Conservation (phyloP, 345 rosid species). For the Clausena lansium region DNA sequence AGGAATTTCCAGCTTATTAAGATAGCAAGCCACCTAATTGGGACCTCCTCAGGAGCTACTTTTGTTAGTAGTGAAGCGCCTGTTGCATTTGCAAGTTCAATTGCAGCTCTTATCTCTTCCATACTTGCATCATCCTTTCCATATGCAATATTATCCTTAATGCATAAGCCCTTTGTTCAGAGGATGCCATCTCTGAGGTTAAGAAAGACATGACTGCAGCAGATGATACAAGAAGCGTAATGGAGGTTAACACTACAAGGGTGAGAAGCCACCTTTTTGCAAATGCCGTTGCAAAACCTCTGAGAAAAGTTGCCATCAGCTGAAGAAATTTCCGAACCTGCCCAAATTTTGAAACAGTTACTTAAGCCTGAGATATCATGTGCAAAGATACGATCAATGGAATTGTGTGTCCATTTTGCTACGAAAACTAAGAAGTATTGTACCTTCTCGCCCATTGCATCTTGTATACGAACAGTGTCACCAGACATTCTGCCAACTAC, state of each 20-base stretch:
- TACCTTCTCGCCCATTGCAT: constrained; percentile 97
- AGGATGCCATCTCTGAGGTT: constrained; percentile 57
- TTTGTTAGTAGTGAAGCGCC: constrained; percentile 19
- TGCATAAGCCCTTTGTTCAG: constrained; percentile 65
- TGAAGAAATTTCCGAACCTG: constrained; percentile 87
- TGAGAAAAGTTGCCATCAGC: constrained; percentile 64
- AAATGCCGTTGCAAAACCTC: constrained; percentile 74
- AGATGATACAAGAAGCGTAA: constrained; percentile 62
- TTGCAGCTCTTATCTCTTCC: constrained; percentile 62
- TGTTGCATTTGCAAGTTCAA: constrained; percentile 71
- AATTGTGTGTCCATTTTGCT: not conserved
- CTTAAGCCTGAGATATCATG: not conserved
- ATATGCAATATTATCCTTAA: constrained; percentile 66
- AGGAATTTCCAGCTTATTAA: constrained; percentile 79
- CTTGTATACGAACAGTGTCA: constrained; percentile 84
- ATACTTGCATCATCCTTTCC: constrained; percentile 68
- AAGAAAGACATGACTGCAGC: constrained; percentile 53
- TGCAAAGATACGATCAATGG: not conserved
- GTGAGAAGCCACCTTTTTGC: constrained; percentile 80
- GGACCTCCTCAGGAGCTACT: constrained; percentile 40
- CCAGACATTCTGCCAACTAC: constrained; percentile 91
- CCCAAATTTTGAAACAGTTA: not conserved
- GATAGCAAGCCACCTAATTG: constrained; percentile 55
- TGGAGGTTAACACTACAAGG: constrained; percentile 61
- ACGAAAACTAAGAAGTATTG: not conserved